A percentile compares a stretch with the other conserved stretches of the same genome.
Evolutionary conservation across 352 stramenopile species (phyloP).

Genomic region (Globisporangium paddicum): DNA sequence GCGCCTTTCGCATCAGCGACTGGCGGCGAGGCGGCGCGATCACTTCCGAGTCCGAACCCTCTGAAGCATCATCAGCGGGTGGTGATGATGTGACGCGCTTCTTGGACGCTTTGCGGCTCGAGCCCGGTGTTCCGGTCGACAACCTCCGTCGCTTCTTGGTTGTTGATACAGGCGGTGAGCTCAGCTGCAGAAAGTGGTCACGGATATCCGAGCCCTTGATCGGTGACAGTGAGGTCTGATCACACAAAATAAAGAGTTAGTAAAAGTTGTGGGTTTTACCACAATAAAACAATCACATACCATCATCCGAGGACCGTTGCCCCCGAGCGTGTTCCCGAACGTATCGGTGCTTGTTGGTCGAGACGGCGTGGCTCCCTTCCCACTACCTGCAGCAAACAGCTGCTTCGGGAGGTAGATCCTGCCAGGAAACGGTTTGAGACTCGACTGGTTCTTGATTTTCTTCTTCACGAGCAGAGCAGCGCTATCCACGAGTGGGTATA

Average conservation of each 20-base stretch:
- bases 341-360: not conserved
- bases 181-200: conserved; percentile 56
- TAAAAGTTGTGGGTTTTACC: not conserved
- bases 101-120: conserved; percentile 10
- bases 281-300: conserved; percentile 28
- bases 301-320: conserved; percentile 28
- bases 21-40: conserved; percentile 33
- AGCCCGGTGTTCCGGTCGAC: conserved; percentile 8
- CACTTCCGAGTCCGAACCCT: conserved; percentile 2
- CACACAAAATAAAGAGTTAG: conserved; percentile 11
- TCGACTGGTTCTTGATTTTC: conserved; percentile 83
- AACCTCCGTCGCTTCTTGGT: conserved; percentile 37
- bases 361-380: conserved; percentile 2
- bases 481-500: conserved; percentile 67
- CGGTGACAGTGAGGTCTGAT: conserved; percentile 63
- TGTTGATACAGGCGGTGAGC: conserved; percentile 46
- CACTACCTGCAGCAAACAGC: conserved; percentile 30
- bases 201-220: conserved; percentile 60
- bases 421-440: conserved; percentile 77
- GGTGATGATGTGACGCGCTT: conserved; percentile 5
- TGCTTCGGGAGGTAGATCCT: conserved; percentile 82
- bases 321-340: not conserved
- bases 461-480: conserved; percentile 60
- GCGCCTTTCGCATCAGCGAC: conserved; percentile 47
- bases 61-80: not conserved